phyloP scores from a whole-genome alignment of 1,139 yeast genomes.

The Magnusiomyces suaveolens region DNA sequence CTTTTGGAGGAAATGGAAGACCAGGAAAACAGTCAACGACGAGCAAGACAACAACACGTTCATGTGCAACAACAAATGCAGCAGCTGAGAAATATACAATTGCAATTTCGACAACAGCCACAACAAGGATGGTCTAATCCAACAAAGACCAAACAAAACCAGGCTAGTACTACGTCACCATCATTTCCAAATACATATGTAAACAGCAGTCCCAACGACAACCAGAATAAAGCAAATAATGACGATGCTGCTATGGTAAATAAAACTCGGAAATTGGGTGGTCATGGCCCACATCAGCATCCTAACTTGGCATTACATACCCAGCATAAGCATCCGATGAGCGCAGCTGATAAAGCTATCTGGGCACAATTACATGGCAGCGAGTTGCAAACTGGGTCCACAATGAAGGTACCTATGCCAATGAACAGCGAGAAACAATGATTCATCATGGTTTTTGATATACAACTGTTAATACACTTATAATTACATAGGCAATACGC shows the following conservation, averaged over 20 bases:
- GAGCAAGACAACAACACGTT: not conserved
- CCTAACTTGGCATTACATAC: not conserved
- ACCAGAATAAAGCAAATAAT: not conserved
- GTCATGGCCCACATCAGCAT: not conserved
- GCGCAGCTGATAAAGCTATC: not conserved
- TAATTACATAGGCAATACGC: too few species aligned
- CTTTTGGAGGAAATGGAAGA: conserved; percentile 23
- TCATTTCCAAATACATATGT: too few species aligned
- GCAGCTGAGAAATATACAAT: not conserved
- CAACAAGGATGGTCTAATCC: not conserved
- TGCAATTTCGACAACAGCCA: not conserved
- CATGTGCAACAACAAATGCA: not conserved
- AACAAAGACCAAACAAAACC: too few species aligned
- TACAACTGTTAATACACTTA: not conserved
- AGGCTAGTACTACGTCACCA: too few species aligned
- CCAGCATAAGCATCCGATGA: conserved; percentile 1
- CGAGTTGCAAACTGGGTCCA: not conserved
- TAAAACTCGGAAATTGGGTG: not conserved
- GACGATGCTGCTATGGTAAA: not conserved
- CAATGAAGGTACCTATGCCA: conserved; percentile 1
- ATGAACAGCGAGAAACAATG: not conserved
- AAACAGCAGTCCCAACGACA: not conserved
- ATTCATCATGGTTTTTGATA: not conserved
- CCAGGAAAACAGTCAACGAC: not conserved
- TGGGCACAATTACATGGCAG: conserved; percentile 1